Percentiles rank a stretch among this genome's conserved stretches.
Evolutionary conservation across 345 rosid genomes (phyloP).

Genomic region (Erodium maritimum): DNA sequence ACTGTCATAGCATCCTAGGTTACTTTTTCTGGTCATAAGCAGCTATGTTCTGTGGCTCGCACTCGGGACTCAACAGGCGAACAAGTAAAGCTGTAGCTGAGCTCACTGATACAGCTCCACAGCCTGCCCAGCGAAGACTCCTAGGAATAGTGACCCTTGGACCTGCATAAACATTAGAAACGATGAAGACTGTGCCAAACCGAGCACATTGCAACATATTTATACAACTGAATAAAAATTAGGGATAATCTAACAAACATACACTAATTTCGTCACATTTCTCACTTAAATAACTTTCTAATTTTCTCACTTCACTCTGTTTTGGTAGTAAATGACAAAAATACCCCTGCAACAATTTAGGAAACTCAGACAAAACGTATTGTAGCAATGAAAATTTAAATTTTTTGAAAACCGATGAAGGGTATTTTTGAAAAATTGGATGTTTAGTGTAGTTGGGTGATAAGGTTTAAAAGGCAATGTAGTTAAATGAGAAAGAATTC

Average conservation of each 20-base stretch:
- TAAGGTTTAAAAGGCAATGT: no score
- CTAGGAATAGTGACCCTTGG: slow-evolving; percentile 54
- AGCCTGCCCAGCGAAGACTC: slow-evolving; percentile 80
- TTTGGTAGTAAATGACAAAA: no score
- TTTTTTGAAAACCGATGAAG: no score
- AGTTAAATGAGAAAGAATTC: no score
- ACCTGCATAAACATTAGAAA: slow-evolving; percentile 24
- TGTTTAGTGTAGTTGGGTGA: no score
- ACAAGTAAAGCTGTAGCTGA: slow-evolving; percentile 62
- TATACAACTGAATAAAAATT: not conserved
- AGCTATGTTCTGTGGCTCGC: slow-evolving; percentile 87
- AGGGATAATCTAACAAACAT: not conserved
- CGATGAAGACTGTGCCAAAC: not conserved
- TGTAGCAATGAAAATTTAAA: no score
- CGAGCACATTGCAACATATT: not conserved
- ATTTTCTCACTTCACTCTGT: no score
- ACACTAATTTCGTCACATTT: no score
- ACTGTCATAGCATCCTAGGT: not conserved
- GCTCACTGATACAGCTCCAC: slow-evolving; percentile 66
- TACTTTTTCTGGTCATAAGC: slow-evolving; percentile 34
- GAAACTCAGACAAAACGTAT: no score
- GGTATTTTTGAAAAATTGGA: no score
- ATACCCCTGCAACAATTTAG: no score
- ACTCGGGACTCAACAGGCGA: slow-evolving; percentile 79
- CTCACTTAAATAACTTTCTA: no score